Base-by-base conservation (phyloP, 768 basidiomycete species). In the Neoboletus brunneissimus region DNA sequence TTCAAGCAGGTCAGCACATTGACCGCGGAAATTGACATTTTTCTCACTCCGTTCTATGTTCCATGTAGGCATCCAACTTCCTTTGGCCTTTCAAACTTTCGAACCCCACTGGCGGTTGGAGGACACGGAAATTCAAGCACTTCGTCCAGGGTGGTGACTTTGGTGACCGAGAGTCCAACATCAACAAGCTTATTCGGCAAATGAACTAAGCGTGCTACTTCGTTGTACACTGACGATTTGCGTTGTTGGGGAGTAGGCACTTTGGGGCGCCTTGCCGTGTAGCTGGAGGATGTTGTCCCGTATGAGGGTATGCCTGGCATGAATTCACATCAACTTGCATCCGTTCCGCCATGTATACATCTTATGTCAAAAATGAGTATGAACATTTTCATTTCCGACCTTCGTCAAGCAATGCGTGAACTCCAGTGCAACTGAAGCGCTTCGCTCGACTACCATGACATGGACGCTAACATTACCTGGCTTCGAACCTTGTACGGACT, bases 71-170 rank as follows among this genome's bases (percentile, higher is more conserved):
- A 55, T 85, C 89, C 64, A 95, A 94, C 84, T 95, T 96, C 86
- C 87, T 98, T 52, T 98, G 95, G 95, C 97, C 97, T 25, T 98
- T 99, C 85, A 99, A 99, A 75, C 90, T 99, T 60, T 98, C 94
- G 69, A 98, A 98, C 86, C 96, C 97, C 54, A 98, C 84, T 62
- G 96, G 97, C 63, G 97, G 97, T 65, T 99, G 94, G 96, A 88
- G 93, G 79, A 87, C 84, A 73, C 85, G 94, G 73, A 98, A 98
- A 79, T 98, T 98, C 86, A 96, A 90, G 80, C 91, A 94, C 79
- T 97, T 81, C 73, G 85, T 97, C 58, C 84, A 94, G 82, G 94
- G 94, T 68, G 95, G 95, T 77, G 94, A 97, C 81, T 91, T 94
- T 73, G 97, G 97, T 76, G 87, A 98, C 82, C 88, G 97, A 74